Base-by-base conservation (phyloP, 2,329 filamentous ascomycete genomes). In the Bimuria novae-zelandiae region DNA sequence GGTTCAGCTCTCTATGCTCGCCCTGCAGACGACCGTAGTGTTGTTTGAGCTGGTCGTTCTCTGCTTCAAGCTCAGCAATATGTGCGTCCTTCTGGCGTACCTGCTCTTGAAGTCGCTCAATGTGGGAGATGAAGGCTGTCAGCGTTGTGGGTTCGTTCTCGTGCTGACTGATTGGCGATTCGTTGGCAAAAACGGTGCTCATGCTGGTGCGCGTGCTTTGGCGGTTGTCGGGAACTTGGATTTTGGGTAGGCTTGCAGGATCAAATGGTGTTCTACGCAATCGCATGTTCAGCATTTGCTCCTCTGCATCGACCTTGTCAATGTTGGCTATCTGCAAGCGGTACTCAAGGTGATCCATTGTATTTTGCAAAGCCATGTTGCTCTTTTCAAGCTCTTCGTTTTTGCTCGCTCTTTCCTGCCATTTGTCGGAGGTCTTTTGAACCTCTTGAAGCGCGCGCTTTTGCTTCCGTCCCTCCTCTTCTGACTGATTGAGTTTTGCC, bases 271-370 rank as follows among this genome's bases (percentile, higher is more conserved):
- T 59, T 33, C 69, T 68, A 25, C 66, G 52, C 4, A 60, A 52
- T 25, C 57, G 61, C 7, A 74, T 51, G 43, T 69, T 69, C 36
- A 64, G 67, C 8, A 75, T 50, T 40, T 74, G 64, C 40, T 75
- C 68, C 47, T 75, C 68, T 10, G 73, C 71, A 51, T 79, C 77
- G 0, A 76, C 39, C 47, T 74, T 76, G 49, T 75, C 68, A 14
- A 68, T 66, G 52, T 79, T 79, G 17, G 75, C 70, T 12, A 71
- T 61, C 29, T 73, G 68, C 29, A 79, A 60, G 7, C 75, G 68
- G 16, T 64, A 68, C 44, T 77, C 74, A 5, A 78, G 63, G 44
- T 75, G 66, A 14, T 70, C 67, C 7, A 74, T 65, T 0, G 68
- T 71, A 42, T 73, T 75, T 40, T 72, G 70, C 30, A 76, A 53